Percentiles rank a stretch among this genome's conserved stretches.
phyloP scores from a whole-genome alignment of 352 stramenopile genomes.

The Phytophthora boehmeriae region DNA sequence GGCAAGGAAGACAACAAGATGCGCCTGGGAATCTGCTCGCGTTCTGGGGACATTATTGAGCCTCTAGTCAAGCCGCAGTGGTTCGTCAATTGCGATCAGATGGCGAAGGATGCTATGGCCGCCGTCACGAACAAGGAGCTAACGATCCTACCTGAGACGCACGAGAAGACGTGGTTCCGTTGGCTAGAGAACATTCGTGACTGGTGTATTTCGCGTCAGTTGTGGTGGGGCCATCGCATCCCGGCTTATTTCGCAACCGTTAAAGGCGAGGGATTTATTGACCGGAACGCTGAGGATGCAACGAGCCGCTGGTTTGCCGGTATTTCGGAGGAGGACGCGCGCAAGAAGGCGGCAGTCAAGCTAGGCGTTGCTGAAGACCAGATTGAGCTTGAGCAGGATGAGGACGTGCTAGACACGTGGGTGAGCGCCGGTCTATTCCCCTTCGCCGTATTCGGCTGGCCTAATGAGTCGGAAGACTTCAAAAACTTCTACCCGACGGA shows the following conservation, averaged over 20 bases:
- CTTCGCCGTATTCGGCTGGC: conserved; percentile 88
- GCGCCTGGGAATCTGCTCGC: conserved; percentile 97
- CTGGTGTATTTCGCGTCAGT: conserved; percentile 99
- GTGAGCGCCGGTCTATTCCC: conserved; percentile 98
- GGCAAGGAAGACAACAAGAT: conserved; percentile 99
- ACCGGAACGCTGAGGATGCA: conserved; percentile 72
- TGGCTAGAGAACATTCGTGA: conserved; percentile 99
- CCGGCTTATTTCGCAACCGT: conserved; percentile 97
- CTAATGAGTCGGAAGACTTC: conserved; percentile 67
- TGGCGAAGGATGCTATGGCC: conserved; percentile 85
- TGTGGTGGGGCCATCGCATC: conserved; percentile 99
- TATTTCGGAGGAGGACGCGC: conserved; percentile 87
- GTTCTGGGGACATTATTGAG: conserved; percentile 99
- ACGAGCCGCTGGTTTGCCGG: conserved; percentile 78
- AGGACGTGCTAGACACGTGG: conserved; percentile 99
- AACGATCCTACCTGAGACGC: conserved; percentile 75
- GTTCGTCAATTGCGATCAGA: conserved; percentile 91
- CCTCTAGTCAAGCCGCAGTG: conserved; percentile 99
- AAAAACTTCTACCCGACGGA: conserved; percentile 96
- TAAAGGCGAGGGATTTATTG: conserved; percentile 72
- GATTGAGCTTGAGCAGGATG: conserved; percentile 95
- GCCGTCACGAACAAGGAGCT: conserved; percentile 86
- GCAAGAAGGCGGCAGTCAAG: conserved; percentile 81
- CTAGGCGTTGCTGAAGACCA: conserved; percentile 60
- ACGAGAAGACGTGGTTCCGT: conserved; percentile 97